Evolutionary conservation across 805 yeast species (phyloP).

Genomic region (Wickerhamomyces bovis): DNA sequence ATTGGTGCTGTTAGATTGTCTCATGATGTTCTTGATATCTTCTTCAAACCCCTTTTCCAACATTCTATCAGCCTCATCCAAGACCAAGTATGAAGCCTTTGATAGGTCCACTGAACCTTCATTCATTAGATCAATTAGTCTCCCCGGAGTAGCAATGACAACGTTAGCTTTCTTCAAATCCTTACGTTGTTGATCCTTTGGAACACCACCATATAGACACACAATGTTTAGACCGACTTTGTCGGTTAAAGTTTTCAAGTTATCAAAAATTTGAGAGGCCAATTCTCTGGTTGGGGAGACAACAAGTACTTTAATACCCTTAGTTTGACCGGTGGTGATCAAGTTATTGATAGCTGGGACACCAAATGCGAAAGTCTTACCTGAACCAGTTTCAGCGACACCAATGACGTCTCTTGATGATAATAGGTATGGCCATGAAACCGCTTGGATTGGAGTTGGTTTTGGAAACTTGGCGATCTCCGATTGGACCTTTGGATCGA

Average conservation of each 20-base stretch:
- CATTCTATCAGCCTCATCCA: constrained; percentile 99
- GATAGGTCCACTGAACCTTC: constrained; percentile 77
- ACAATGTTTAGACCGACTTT: constrained; percentile 62
- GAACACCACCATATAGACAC: constrained; percentile 95
- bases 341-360: constrained; percentile 89
- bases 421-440: constrained; percentile 87
- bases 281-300: constrained; percentile 97
- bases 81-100: constrained; percentile 67
- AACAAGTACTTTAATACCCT: constrained; percentile 68
- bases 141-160: constrained; percentile 98
- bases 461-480: constrained; percentile 68
- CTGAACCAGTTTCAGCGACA: constrained; percentile 98
- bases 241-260: constrained; percentile 57
- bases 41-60: constrained; percentile 97
- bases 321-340: constrained; percentile 25
- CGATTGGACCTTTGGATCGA: constrained; percentile 50
- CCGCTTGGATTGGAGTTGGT: constrained; percentile 95
- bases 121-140: constrained; percentile 82
- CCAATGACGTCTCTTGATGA: constrained; percentile 84
- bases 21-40: constrained; percentile 81
- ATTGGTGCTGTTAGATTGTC: constrained; percentile 40
- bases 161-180: constrained; percentile 63
- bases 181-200: constrained; percentile 84
- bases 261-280: constrained; percentile 90
- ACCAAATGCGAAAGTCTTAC: constrained; percentile 95